phyloP scores from a whole-genome alignment of 2,329 filamentous ascomycete genomes.

The Beauveria australis region DNA sequence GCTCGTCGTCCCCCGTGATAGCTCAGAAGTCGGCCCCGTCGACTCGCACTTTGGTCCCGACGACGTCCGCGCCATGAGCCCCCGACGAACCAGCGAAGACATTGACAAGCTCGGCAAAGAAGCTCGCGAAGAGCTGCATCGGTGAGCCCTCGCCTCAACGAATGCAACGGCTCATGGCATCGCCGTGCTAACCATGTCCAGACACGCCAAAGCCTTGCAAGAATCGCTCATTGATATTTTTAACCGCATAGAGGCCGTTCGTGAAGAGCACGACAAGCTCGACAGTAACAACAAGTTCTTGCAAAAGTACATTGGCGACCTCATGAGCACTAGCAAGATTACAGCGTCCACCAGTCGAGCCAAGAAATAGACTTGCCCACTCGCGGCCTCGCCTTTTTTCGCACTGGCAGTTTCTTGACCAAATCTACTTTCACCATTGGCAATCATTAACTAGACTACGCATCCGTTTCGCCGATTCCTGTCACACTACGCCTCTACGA shows the following conservation, averaged over 20 bases:
- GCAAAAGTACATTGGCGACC: slow-evolving; percentile 94
- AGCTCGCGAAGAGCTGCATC: slow-evolving; percentile 59
- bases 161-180: background rate
- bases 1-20: slow-evolving; percentile 73
- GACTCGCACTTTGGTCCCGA: slow-evolving; percentile 74
- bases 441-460: background rate
- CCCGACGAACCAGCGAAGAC: slow-evolving; percentile 81
- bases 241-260: slow-evolving; percentile 88
- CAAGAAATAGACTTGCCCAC: slow-evolving; percentile 38
- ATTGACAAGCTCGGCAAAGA: slow-evolving; percentile 80
- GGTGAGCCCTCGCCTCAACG: slow-evolving; percentile 30
- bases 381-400: background rate
- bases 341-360: slow-evolving; percentile 46
- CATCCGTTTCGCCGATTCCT: background rate
- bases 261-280: slow-evolving; percentile 90
- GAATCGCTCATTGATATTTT: slow-evolving; percentile 83
- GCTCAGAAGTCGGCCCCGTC: slow-evolving; percentile 61
- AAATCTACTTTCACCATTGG: background rate
- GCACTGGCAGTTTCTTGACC: background rate
- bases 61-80: slow-evolving; percentile 92
- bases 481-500: background rate
- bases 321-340: slow-evolving; percentile 80
- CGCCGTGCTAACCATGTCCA: slow-evolving; percentile 27
- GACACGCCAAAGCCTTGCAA: slow-evolving; percentile 82
- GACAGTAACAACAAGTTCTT: slow-evolving; percentile 96